Base-by-base conservation (phyloP, 1,284 basidiomycete genomes). In the Sporisorium exsertum region DNA sequence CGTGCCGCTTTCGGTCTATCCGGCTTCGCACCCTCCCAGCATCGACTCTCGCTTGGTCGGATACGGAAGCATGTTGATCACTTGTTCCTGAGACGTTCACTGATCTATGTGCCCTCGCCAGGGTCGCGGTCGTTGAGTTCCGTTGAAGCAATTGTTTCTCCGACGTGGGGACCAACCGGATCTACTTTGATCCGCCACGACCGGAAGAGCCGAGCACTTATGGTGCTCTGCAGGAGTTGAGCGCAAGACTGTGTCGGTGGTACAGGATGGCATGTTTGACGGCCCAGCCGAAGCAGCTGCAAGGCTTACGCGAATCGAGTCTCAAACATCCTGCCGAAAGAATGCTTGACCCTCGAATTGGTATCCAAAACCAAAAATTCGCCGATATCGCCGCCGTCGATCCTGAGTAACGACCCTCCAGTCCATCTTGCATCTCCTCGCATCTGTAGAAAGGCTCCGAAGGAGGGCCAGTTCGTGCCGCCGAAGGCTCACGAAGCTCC, bases 271-370 rank as follows among this genome's bases (percentile, higher is more conserved):
- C 26, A 29, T 16, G 18, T 26, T 46, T 15, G 45, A 24, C 9
- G 22, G 26, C 24, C 24, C 13, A 46, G 45, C 45, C 24, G 22
- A 24, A 46, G n/a, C 22, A 47, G 22, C 26, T 49, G 47, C 47
- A 49, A 49, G 47, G 47, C 16, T n/a, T n/a, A 47, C 45, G 13
- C 3, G 45, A 20, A 47, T 47, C 45, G 45, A 47, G 24, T 47
- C 45, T 26, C 45, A 47, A 47, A 27, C 45, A 18, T 27, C 16
- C 45, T 47, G 47, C 47, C 47, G 47, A 29, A 27, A 18, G 27
- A n/a, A 10, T 45, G 20, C 8, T 47, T 8, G 15, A 47, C 26
- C 46, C 46, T 50, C 49, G 7, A 29, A 49, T 49, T 29, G 18
- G 27, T n/a, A n/a, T n/a, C n/a, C n/a, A n/a, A n/a, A 49, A 18